These are phyloP conservation scores for Leersia perrieri DNA, from an alignment of 176 grass and related monocot genomes.

Conservation along the genomic window DNA sequence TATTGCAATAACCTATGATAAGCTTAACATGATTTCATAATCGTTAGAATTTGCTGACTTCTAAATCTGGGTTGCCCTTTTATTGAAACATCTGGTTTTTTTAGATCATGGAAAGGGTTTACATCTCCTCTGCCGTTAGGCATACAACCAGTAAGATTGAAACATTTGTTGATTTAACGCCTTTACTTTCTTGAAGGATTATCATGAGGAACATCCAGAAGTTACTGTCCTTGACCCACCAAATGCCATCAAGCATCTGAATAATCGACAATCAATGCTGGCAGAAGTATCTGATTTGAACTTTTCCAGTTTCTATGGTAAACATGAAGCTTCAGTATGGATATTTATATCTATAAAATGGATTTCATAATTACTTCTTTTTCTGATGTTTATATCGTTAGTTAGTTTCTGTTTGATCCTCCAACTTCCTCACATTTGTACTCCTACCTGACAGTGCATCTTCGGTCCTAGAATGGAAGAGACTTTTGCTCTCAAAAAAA, in stretches of 20 bases:
- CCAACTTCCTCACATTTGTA: neutral
- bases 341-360: neutral
- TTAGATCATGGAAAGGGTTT: no score
- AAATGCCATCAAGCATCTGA: conserved; percentile 71
- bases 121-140: no score
- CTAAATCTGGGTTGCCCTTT: neutral
- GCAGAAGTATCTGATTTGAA: conserved; percentile 83
- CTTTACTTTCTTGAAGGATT: conserved; percentile 58
- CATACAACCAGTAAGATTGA: no score
- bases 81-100: neutral
- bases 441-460: conserved; percentile 1
- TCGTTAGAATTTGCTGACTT: neutral
- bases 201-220: conserved; percentile 77
- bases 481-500: neutral
- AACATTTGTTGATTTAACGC: neutral
- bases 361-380: neutral
- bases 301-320: conserved; percentile 81
- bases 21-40: neutral
- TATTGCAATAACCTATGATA: neutral
- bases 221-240: conserved; percentile 91
- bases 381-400: neutral
- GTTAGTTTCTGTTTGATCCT: neutral
- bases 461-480: neutral
- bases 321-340: conserved; percentile 7
- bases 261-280: conserved; percentile 94